Evolutionary conservation across 306 rosid species (phyloP), one percentile per base, ranked within the genome.

Genomic region (Gastrolobium bilobum): DNA sequence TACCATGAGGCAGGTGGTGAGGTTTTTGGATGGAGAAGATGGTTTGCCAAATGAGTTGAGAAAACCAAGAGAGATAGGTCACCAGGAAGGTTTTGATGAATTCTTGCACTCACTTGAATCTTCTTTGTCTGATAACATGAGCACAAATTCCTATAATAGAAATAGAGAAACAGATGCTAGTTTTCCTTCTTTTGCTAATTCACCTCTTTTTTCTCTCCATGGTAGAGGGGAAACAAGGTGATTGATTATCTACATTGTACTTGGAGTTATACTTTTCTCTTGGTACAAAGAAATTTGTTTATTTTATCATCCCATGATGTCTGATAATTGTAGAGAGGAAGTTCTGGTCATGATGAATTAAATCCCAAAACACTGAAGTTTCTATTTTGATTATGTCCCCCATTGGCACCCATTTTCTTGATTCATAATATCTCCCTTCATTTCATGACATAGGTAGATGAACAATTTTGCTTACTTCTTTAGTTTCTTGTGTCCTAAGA

Each of bases 11-110:
- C 87, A 78, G 20, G 87, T 91, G 52, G 66, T 84, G 79, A 87
- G 89, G 86, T 88, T 48, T 57, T 51, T 93, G 81, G 96, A 91
- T 0, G 92, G 94, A 4, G 94, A 91, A 73, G 70, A 68, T n/a
- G 74, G 63, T 6, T 26, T 91, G 13, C 87, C 88, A 7, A 85
- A 73, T 13, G 87, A 82, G 13, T 52, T 89, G 78, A 63, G 70
- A 3, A 62, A 79, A 1, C 82, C 91, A 11, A 43, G 40, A 6
- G 84, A 68, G 40, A 68, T 40, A 35, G 38, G 44, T 51, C 68
- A 30, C 4, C 65, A 73, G 4, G 93, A 87, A 38, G 93, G 94
- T 26, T 93, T 91, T 15, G 94, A 89, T 48, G 86, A 88, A 30
- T 88, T 85, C 61, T 48, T 87, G 78, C 78, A 87, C 73, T 75